These are phyloP conservation scores for Trichoderma sp. DNA, from an alignment of 2,329 filamentous ascomycete genomes.

Conservation along the genomic window DNA sequence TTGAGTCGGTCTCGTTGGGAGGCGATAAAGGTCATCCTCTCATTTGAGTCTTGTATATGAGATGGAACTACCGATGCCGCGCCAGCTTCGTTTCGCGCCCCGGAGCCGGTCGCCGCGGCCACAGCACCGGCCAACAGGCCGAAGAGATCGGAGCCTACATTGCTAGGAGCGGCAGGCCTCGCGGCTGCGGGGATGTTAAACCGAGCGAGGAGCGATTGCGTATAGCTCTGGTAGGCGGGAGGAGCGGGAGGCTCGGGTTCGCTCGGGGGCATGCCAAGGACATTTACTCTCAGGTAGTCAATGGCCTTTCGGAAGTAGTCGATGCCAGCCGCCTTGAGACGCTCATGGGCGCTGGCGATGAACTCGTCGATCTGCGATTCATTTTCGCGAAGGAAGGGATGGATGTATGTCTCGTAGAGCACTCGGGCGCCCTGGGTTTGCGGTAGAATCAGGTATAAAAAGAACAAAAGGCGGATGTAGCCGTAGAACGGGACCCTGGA, in stretches of 20 bases:
- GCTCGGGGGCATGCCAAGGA: conserved; percentile 74
- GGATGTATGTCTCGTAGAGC: conserved; percentile 82
- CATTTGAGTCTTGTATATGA: conserved; percentile 62
- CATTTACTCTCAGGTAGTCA: conserved; percentile 71
- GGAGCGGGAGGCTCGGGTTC: conserved; percentile 44
- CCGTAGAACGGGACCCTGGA: conserved; percentile 86
- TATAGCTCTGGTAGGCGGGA: conserved; percentile 64
- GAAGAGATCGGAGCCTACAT: conserved; percentile 68
- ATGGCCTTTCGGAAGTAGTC: conserved; percentile 73
- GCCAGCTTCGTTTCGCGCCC: conserved; percentile 37
- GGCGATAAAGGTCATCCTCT: conserved; percentile 75
- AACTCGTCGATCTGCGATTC: conserved; percentile 88
- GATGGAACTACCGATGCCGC: conserved; percentile 64
- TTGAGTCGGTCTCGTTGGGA: conserved; percentile 78
- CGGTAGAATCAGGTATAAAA: conserved; percentile 94
- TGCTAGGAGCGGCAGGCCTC: conserved; percentile 53
- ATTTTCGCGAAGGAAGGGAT: conserved; percentile 86
- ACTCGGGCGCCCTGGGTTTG: conserved; percentile 91
- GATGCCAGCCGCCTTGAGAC: conserved; percentile 75
- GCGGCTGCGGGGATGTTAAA: conserved; percentile 78
- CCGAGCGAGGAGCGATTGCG: conserved; percentile 78
- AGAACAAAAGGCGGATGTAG: conserved; percentile 83
- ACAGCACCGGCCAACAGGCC: conserved; percentile 76
- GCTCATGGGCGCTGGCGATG: conserved; percentile 80
- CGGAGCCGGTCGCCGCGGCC: conserved; percentile 58